Conservation (phyloP, 2,329 filamentous ascomycete species). For the Purpureocillium takamizusanense region DNA sequence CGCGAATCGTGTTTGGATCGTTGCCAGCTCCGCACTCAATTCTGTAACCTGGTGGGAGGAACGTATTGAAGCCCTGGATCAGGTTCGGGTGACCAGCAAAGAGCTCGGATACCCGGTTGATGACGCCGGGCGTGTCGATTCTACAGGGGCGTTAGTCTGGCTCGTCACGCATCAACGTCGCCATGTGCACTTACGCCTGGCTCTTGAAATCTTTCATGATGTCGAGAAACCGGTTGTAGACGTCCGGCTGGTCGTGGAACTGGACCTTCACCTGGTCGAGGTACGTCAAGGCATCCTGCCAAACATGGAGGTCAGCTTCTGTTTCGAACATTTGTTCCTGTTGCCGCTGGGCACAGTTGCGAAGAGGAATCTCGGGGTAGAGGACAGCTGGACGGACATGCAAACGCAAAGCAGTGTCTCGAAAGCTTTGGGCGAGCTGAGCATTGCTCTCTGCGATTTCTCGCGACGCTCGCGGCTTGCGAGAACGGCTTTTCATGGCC, state of each 20-base stretch:
- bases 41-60: slow-evolving; percentile 87
- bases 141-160: slow-evolving; percentile 26
- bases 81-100: slow-evolving; percentile 93
- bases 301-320: slow-evolving; percentile 6
- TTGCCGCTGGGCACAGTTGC: neutral
- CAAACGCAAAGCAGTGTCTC: too few species aligned
- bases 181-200: slow-evolving; percentile 59
- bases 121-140: slow-evolving; percentile 95
- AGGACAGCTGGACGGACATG: neutral
- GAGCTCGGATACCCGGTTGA: slow-evolving; percentile 88
- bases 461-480: too few species aligned
- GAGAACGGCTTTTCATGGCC: too few species aligned
- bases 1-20: slow-evolving; percentile 90
- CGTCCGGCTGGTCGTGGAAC: slow-evolving; percentile 92
- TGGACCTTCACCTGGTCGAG: slow-evolving; percentile 98
- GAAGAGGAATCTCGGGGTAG: neutral
- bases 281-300: slow-evolving; percentile 73
- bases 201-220: slow-evolving; percentile 99
- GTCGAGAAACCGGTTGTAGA: slow-evolving; percentile 93
- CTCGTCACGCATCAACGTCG: neutral
- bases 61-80: slow-evolving; percentile 98
- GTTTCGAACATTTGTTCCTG: neutral
- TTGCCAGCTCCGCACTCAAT: slow-evolving; percentile 94
- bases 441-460: too few species aligned
- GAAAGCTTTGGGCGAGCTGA: too few species aligned